Conservation (phyloP, 768 basidiomycete species). For the Leccinum fibrillosum region DNA sequence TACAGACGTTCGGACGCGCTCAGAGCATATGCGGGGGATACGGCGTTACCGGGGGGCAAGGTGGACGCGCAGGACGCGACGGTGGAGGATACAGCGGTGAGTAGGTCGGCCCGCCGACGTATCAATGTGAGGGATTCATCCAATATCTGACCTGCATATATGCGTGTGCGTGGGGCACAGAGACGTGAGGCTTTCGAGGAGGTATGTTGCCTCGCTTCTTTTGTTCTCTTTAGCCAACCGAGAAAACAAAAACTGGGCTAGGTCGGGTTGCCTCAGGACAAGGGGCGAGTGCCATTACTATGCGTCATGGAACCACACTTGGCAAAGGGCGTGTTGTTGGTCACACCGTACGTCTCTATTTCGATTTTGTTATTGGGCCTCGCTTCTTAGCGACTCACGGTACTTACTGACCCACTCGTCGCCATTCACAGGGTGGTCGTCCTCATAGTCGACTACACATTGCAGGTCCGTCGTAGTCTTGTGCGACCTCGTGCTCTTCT, state of each 20-base stretch:
- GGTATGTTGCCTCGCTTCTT: constrained; percentile 37
- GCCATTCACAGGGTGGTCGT: constrained; percentile 65
- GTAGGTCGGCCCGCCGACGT: neutral
- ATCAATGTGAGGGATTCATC: neutral
- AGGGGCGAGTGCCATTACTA: constrained; percentile 64
- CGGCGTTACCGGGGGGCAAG: constrained; percentile 84
- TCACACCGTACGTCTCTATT: constrained; percentile 73
- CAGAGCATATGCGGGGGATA: constrained; percentile 81
- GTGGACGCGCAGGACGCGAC: constrained; percentile 64
- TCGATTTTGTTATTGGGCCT: neutral
- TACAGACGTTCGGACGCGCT: constrained; percentile 69
- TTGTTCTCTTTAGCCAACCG: neutral
- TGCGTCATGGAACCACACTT: constrained; percentile 80
- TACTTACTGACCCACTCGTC: neutral
- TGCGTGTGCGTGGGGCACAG: constrained; percentile 33
- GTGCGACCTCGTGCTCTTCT: neutral
- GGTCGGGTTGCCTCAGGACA: constrained; percentile 82
- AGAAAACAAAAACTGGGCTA: constrained; percentile 26
- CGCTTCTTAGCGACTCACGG: neutral
- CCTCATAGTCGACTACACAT: constrained; percentile 72
- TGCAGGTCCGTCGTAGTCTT: constrained; percentile 47
- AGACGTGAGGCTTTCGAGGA: constrained; percentile 89
- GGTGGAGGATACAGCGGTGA: constrained; percentile 78
- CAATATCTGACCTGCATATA: neutral
- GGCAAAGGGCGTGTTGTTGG: constrained; percentile 66